These are phyloP conservation scores for Pyrus hybrid DNA, from an alignment of 331 rosid genomes.

Conservation along the genomic window DNA sequence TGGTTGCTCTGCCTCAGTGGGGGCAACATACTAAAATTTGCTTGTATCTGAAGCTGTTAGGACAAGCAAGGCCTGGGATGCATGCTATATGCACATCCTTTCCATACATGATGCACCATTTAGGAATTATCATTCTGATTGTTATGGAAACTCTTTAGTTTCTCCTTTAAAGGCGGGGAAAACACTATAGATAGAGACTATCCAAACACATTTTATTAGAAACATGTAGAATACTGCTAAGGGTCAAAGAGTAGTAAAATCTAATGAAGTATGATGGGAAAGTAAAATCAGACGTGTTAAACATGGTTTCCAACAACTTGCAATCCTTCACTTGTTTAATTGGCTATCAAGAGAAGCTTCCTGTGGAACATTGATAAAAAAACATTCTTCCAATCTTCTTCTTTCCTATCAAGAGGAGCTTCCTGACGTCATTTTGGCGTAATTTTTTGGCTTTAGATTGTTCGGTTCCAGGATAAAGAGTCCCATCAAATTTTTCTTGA, in stretches of 20 bases:
- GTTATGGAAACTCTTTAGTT: neutral
- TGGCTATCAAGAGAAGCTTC: no score
- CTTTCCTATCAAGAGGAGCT: neutral
- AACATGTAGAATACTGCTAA: neutral
- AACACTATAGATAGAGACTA: neutral
- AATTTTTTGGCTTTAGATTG: constrained; percentile 45
- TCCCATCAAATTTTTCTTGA: constrained; percentile 97
- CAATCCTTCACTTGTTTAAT: neutral
- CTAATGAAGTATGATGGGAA: neutral
- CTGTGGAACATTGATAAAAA: neutral
- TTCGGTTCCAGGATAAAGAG: constrained; percentile 86
- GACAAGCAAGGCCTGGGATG: neutral
- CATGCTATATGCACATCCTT: neutral
- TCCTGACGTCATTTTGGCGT: neutral
- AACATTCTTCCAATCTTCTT: neutral
- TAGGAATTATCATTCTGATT: neutral
- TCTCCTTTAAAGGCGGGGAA: neutral
- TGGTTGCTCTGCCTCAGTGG: neutral
- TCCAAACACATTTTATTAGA: neutral
- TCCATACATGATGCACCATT: neutral
- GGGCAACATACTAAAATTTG: neutral
- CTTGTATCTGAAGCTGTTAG: neutral
- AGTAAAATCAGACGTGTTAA: neutral
- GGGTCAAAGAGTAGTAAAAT: neutral
- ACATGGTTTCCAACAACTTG: neutral